A percentile compares a stretch with the other conserved stretches of the same genome.
These are phyloP conservation scores for Pichia sp. DNA, from an alignment of 1,139 yeast species.

Conservation along the genomic window DNA sequence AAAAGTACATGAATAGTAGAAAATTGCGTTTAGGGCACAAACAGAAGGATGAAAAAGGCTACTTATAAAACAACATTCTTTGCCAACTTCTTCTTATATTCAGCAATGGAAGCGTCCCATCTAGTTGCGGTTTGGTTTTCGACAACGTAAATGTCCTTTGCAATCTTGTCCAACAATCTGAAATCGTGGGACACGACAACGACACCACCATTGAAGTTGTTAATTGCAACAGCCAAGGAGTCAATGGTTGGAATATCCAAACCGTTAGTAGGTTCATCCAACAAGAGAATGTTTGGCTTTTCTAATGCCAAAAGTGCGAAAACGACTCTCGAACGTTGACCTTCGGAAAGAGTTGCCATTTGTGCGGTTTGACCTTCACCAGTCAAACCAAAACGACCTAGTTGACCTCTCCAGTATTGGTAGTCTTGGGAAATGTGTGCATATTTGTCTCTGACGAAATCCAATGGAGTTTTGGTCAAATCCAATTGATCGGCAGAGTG, in stretches of 20 bases:
- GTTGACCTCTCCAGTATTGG: slow-evolving; percentile 99
- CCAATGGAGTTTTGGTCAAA: slow-evolving; percentile 88
- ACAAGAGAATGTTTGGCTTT: slow-evolving; percentile 85
- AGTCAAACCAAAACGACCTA: slow-evolving; percentile 97
- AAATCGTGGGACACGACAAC: slow-evolving; percentile 99
- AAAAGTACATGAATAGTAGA: no score
- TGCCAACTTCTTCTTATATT: slow-evolving; percentile 91
- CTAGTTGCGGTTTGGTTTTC: slow-evolving; percentile 91
- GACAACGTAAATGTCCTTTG: slow-evolving; percentile 93
- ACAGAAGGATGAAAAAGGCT: no score
- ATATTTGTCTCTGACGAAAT: slow-evolving; percentile 93
- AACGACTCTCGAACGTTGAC: slow-evolving; percentile 98
- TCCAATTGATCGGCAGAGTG: slow-evolving; percentile 98
- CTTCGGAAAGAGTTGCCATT: slow-evolving; percentile 98
- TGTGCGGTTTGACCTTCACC: slow-evolving; percentile 99
- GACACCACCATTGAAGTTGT: slow-evolving; percentile 94
- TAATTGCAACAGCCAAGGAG: slow-evolving; percentile 94
- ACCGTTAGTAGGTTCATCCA: slow-evolving; percentile 99
- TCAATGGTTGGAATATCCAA: slow-evolving; percentile 97
- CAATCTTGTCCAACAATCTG: slow-evolving; percentile 95
- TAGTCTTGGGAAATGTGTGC: slow-evolving; percentile 87
- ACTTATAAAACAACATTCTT: slow-evolving; percentile 68
- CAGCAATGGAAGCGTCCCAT: slow-evolving; percentile 91
- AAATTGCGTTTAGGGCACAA: no score
- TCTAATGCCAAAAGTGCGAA: slow-evolving; percentile 94